A percentile compares a stretch with the other conserved stretches of the same genome.
These are phyloP conservation scores for Artomyces pyxidatus DNA, from an alignment of 768 basidiomycete species.

Conservation along the genomic window DNA sequence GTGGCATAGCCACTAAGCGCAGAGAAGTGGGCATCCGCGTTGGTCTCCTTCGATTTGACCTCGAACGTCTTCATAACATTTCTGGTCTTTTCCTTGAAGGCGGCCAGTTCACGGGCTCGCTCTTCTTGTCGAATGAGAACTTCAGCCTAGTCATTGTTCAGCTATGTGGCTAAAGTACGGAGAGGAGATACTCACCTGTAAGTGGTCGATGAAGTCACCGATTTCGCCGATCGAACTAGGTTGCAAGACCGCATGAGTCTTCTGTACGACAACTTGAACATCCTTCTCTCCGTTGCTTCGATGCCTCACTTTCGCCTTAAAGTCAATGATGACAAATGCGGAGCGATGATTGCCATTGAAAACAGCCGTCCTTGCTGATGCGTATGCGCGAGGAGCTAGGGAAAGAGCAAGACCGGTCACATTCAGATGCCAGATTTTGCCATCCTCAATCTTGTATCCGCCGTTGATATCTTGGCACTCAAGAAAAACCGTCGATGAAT, in stretches of 20 bases:
- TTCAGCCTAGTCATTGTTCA: conserved; percentile 48
- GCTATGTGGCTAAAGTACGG: conserved; percentile 4
- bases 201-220: conserved; percentile 80
- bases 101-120: conserved; percentile 67
- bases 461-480: conserved; percentile 73
- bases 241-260: conserved; percentile 90
- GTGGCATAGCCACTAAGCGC: conserved; percentile 54
- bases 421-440: conserved; percentile 51
- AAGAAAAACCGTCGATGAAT: conserved; percentile 62
- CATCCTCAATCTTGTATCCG: conserved; percentile 36
- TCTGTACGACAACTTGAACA: conserved; percentile 54
- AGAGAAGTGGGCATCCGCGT: conserved; percentile 24
- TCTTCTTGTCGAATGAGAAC: conserved; percentile 65
- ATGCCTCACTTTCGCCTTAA: conserved; percentile 30
- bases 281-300: conserved; percentile 10
- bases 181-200: conserved; percentile 45
- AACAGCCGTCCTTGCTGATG: conserved; percentile 26
- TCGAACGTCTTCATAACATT: conserved; percentile 71
- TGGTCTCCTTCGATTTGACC: conserved; percentile 40
- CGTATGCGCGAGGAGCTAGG: conserved; percentile 51
- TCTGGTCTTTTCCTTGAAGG: conserved; percentile 77
- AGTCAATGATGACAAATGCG: conserved; percentile 80
- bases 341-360: conserved; percentile 59
- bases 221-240: conserved; percentile 88
- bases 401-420: conserved; percentile 79